Conservation (phyloP, 306 rosid genomes). For the Rubus idaeus region DNA sequence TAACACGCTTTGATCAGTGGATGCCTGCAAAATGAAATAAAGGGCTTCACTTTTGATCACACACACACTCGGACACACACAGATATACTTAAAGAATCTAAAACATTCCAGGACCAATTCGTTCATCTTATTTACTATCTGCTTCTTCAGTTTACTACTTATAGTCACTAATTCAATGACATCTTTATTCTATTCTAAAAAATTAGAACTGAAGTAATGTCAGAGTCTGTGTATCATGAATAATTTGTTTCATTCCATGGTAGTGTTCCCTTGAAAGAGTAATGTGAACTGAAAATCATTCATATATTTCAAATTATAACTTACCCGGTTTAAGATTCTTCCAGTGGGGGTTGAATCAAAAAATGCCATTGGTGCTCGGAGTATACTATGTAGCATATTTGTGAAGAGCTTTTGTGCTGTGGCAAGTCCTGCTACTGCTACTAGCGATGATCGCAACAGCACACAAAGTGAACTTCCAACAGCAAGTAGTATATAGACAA, state of each 20-base stretch:
- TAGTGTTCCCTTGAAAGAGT: neutral
- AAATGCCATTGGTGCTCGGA: constrained; percentile 92
- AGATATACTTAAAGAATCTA: neutral
- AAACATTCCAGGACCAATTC: neutral
- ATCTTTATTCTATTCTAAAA: neutral
- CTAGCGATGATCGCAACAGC: constrained; percentile 54
- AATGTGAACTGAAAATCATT: neutral
- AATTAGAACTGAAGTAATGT: neutral
- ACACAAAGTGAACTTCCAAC: constrained; percentile 72
- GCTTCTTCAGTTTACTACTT: neutral
- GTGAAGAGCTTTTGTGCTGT: constrained; percentile 75
- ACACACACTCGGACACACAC: neutral
- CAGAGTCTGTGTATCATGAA: neutral
- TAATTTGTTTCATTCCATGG: neutral
- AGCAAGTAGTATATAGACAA: constrained; percentile 65
- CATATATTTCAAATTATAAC: constrained; percentile 5
- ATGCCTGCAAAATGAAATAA: constrained; percentile 59
- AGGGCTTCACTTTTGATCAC: neutral
- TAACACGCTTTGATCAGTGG: constrained; percentile 90
- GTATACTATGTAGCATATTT: constrained; percentile 63
- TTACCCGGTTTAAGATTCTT: constrained; percentile 92
- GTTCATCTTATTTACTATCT: no score
- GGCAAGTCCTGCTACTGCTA: constrained; percentile 67
- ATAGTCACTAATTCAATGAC: neutral
- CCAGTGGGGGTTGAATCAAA: constrained; percentile 99